Percentiles rank a stretch among this genome's conserved stretches.
Conservation (phyloP, 2,329 filamentous ascomycete species). For the Cercospora beticola region DNA sequence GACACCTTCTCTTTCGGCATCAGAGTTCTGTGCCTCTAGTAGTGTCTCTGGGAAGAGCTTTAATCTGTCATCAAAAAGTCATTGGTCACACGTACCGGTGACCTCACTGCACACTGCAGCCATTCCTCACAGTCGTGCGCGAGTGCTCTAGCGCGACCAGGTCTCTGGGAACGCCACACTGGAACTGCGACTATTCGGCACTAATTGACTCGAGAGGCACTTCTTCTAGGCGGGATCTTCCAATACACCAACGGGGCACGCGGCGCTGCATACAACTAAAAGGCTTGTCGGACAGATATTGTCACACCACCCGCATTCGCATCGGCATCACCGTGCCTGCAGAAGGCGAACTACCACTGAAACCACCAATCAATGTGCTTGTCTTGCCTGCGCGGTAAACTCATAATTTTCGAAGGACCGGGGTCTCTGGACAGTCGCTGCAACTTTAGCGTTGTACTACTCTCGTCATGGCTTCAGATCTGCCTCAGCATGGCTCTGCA, state of each 20-base stretch:
- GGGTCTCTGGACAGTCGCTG: conserved; percentile 14
- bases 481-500: conserved; percentile 17
- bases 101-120: conserved; percentile 19
- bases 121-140: conserved; percentile 22
- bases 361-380: background rate
- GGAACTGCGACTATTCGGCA: conserved; percentile 8
- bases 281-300: background rate
- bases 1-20: background rate
- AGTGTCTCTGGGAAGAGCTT: background rate
- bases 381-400: conserved; percentile 1
- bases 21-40: background rate
- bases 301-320: conserved; percentile 1
- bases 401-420: conserved; percentile 7
- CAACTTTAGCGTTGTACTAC: conserved; percentile 21
- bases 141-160: conserved; percentile 19
- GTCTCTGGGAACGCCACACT: conserved; percentile 16
- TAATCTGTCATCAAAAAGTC: conserved; percentile 7
- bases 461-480: conserved; percentile 21
- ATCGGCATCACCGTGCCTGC: background rate
- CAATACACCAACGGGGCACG: background rate
- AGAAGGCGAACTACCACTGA: background rate
- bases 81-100: conserved; percentile 16
- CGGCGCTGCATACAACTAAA: conserved; percentile 4
- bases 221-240: background rate
- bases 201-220: conserved; percentile 3